Evolutionary conservation across 495 filamentous ascomycete species (phyloP).

Genomic region (Hypoxylon intermedium): DNA sequence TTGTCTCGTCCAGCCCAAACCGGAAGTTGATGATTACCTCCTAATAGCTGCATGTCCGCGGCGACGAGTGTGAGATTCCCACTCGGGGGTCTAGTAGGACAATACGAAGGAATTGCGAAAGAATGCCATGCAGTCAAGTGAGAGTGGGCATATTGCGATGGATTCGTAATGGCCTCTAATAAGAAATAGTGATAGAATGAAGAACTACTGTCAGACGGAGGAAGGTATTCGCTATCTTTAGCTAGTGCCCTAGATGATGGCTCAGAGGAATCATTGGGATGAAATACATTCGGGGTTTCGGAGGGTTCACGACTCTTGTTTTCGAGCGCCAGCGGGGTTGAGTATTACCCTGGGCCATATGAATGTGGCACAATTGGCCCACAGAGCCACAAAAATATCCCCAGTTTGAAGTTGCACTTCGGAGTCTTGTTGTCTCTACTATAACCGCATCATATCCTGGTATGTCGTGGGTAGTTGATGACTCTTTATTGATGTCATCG

Average conservation of each 20-base stretch:
- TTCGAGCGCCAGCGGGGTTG: neutral
- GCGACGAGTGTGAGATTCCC: slow-evolving; percentile 1
- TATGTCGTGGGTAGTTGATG: slow-evolving; percentile 5
- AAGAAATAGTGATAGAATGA: too few relatives aligned
- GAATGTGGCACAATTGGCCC: slow-evolving; percentile 18
- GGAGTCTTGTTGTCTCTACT: slow-evolving; percentile 8
- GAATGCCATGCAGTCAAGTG: neutral
- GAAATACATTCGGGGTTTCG: slow-evolving; percentile 28
- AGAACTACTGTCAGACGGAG: too few relatives aligned
- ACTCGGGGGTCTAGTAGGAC: neutral
- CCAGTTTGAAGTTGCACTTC: neutral
- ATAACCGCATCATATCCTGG: slow-evolving; percentile 24
- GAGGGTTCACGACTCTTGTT: slow-evolving; percentile 7
- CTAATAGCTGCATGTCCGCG: slow-evolving; percentile 19
- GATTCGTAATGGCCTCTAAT: neutral
- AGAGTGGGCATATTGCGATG: neutral
- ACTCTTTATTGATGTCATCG: slow-evolving; percentile 27
- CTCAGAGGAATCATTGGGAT: neutral
- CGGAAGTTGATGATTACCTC: neutral
- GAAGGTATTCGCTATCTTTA: too few relatives aligned
- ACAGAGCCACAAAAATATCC: slow-evolving; percentile 2
- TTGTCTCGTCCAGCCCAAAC: neutral
- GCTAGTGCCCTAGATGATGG: too few relatives aligned
- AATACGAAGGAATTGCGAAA: slow-evolving; percentile 20
- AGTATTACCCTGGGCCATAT: too few relatives aligned